Evolutionary conservation across 2,329 filamentous ascomycete genomes (phyloP).

Genomic region (Pseudocercospora pini-densiflorae): DNA sequence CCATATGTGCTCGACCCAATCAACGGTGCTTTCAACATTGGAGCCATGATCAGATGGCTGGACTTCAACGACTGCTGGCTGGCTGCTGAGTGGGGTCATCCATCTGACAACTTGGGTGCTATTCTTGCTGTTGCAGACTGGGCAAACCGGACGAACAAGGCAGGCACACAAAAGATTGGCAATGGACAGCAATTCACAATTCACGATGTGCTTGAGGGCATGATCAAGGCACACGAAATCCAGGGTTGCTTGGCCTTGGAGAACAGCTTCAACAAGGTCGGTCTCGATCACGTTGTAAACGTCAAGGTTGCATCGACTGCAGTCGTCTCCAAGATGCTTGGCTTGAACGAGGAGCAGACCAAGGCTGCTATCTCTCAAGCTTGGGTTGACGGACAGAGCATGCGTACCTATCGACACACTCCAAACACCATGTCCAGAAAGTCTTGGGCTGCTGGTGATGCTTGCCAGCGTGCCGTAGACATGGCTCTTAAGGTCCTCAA

Average conservation of each 20-base stretch:
- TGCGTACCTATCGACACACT: slow-evolving; percentile 95
- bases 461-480: slow-evolving; percentile 97
- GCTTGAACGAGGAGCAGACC: slow-evolving; percentile 85
- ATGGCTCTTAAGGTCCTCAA: slow-evolving; percentile 96
- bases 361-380: slow-evolving; percentile 95
- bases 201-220: slow-evolving; percentile 89
- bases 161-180: slow-evolving; percentile 70
- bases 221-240: slow-evolving; percentile 98
- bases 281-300: slow-evolving; percentile 94
- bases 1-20: slow-evolving; percentile 94
- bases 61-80: slow-evolving; percentile 99
- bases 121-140: slow-evolving; percentile 97
- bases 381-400: slow-evolving; percentile 93
- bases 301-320: slow-evolving; percentile 97
- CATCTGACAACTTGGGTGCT: slow-evolving; percentile 95
- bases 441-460: slow-evolving; percentile 98
- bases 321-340: slow-evolving; percentile 94
- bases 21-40: slow-evolving; percentile 98
- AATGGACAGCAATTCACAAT: slow-evolving; percentile 82
- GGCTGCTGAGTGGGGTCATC: slow-evolving; percentile 98
- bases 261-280: slow-evolving; percentile 99
- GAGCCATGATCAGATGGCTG: slow-evolving; percentile 97
- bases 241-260: slow-evolving; percentile 95
- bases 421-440: slow-evolving; percentile 99
- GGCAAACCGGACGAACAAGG: slow-evolving; percentile 92